Evolutionary conservation across 768 basidiomycete species (phyloP).

Genomic region (Boletus sp.): DNA sequence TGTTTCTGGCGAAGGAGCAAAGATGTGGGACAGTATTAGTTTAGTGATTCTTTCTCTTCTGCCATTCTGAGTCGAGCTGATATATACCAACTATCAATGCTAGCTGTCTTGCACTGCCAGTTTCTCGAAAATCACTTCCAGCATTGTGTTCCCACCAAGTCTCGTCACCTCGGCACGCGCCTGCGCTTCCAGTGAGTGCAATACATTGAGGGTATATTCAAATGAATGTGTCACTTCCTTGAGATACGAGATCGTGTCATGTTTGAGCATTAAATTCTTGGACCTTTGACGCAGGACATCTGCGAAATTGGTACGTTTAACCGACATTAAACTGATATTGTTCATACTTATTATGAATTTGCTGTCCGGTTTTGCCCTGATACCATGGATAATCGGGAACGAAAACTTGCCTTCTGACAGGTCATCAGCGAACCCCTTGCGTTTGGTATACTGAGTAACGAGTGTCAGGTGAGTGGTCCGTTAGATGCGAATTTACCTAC

Average conservation of each 20-base stretch:
- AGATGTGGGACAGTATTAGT: background rate
- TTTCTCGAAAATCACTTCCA: constrained; percentile 58
- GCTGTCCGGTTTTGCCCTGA: constrained; percentile 74
- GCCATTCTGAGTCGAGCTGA: background rate
- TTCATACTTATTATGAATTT: constrained; percentile 78
- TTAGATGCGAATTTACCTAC: constrained; percentile 6
- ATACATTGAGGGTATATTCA: constrained; percentile 75
- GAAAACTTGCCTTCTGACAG: constrained; percentile 97
- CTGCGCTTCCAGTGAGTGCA: constrained; percentile 64
- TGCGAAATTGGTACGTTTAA: constrained; percentile 29
- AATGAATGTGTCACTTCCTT: constrained; percentile 77
- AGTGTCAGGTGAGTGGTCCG: background rate
- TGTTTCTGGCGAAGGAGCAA: background rate
- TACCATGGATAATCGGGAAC: constrained; percentile 90
- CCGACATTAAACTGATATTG: background rate
- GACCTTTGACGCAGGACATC: constrained; percentile 91
- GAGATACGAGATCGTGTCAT: constrained; percentile 78
- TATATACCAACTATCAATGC: constrained; percentile 7
- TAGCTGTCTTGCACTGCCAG: constrained; percentile 34
- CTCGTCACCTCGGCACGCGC: constrained; percentile 65
- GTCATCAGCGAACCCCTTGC: constrained; percentile 91
- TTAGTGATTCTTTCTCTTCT: background rate
- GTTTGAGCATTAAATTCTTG: constrained; percentile 74
- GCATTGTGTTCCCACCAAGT: constrained; percentile 71
- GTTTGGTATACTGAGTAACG: constrained; percentile 64